Percentiles rank a stretch among this genome's conserved stretches.
phyloP scores from a whole-genome alignment of 176 grass and related monocot species.

The Neostapfia colusana region DNA sequence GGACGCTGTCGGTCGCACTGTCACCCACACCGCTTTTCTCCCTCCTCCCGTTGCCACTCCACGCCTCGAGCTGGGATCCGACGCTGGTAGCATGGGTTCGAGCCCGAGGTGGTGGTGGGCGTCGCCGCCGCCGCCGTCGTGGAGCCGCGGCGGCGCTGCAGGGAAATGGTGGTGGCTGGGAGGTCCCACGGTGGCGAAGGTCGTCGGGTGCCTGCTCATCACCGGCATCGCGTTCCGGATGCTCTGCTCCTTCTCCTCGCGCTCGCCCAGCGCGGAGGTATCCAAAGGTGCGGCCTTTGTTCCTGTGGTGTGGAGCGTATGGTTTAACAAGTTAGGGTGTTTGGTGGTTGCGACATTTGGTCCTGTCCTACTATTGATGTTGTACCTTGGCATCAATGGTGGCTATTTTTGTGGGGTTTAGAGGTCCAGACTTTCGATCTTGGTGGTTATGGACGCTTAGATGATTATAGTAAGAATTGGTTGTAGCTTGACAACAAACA shows the following conservation, averaged over 20 bases:
- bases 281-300: constrained; percentile 41
- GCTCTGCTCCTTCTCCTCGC: constrained; percentile 52
- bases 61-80: background rate
- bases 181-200: constrained; percentile 43
- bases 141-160: constrained; percentile 15
- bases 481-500: constrained; percentile 12
- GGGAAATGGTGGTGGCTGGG: constrained; percentile 26
- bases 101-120: constrained; percentile 40
- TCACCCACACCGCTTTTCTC: no score
- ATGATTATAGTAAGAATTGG: no score
- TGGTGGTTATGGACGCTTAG: no score
- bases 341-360: background rate
- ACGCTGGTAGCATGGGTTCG: constrained; percentile 29
- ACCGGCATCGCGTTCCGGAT: constrained; percentile 51
- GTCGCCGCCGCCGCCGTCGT: constrained; percentile 31
- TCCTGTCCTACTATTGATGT: background rate
- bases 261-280: background rate
- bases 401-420: background rate
- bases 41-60: background rate
- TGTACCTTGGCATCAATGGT: background rate
- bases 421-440: background rate
- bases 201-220: constrained; percentile 53
- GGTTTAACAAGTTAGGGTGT: background rate
- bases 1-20: constrained; percentile 3
- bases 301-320: background rate